Percentiles rank a stretch among this genome's conserved stretches.
Conservation (phyloP, 2,329 filamentous ascomycete genomes). For the Cercospora citrullina region DNA sequence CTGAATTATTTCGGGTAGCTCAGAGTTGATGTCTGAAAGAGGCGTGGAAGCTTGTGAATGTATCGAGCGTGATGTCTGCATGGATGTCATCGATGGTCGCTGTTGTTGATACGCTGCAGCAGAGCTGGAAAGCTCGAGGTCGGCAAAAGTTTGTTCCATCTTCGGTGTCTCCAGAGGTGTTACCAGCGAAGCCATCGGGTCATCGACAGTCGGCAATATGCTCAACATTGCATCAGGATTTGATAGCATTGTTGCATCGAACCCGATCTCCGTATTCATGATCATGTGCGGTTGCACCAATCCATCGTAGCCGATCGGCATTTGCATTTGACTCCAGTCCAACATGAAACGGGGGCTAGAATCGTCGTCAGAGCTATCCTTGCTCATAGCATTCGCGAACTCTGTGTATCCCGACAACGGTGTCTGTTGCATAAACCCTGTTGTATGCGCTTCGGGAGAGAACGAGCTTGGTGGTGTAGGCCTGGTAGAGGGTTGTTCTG, state of each 20-base stretch:
- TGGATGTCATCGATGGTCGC: slow-evolving; percentile 40
- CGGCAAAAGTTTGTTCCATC: slow-evolving; percentile 50
- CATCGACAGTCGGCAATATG: slow-evolving; percentile 48
- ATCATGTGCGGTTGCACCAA: slow-evolving; percentile 48
- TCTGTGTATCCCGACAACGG: slow-evolving; percentile 51
- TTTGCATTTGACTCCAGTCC: slow-evolving; percentile 51
- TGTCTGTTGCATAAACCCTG: slow-evolving; percentile 45
- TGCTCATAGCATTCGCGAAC: slow-evolving; percentile 40
- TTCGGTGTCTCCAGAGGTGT: slow-evolving; percentile 51
- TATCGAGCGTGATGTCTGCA: slow-evolving; percentile 23
- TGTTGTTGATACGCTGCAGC: slow-evolving; percentile 45
- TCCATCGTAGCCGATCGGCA: slow-evolving; percentile 47
- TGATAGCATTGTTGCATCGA: slow-evolving; percentile 46
- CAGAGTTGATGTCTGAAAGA: slow-evolving; percentile 32
- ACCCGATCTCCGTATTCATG: slow-evolving; percentile 47
- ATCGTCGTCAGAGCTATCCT: slow-evolving; percentile 45
- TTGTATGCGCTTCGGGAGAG: slow-evolving; percentile 29
- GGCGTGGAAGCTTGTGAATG: slow-evolving; percentile 21
- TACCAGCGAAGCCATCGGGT: slow-evolving; percentile 43
- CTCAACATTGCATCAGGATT: slow-evolving; percentile 45
- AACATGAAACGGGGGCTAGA: slow-evolving; percentile 51
- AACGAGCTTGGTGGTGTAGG: slow-evolving; percentile 31
- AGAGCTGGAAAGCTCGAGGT: slow-evolving; percentile 48
- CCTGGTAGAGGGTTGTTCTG: slow-evolving; percentile 45
- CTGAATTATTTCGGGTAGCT: slow-evolving; percentile 51